phyloP scores from a whole-genome alignment of 108 stramenopile genomes.

The Chaetoceros muelleri region DNA sequence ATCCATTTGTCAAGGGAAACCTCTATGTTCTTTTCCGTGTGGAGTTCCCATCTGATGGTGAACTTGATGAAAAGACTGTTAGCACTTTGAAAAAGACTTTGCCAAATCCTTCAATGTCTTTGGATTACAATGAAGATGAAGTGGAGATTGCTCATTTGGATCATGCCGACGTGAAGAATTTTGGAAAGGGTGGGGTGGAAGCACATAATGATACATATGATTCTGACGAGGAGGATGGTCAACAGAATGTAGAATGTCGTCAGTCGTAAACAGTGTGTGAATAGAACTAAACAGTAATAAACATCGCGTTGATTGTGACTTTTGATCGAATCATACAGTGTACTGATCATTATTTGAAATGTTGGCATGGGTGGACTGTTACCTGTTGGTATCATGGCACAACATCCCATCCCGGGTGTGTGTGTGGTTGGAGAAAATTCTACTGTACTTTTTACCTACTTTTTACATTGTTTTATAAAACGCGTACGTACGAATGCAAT shows the following conservation, averaged over 20 bases:
- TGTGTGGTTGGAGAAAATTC: too few species aligned
- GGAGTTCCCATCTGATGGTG: conserved; percentile 71
- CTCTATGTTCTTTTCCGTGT: conserved; percentile 89
- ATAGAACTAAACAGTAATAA: too few species aligned
- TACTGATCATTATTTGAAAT: too few species aligned
- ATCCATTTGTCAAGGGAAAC: conserved; percentile 93
- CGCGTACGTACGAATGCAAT: too few species aligned
- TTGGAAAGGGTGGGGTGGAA: conserved; percentile 70
- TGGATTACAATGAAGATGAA: conserved; percentile 62
- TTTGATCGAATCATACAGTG: too few species aligned
- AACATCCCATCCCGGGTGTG: too few species aligned
- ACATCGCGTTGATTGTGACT: too few species aligned
- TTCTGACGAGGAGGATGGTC: conserved; percentile 60
- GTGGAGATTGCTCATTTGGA: conserved; percentile 76
- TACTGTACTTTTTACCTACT: too few species aligned
- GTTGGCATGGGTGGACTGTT: too few species aligned
- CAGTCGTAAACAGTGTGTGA: conserved; percentile 78
- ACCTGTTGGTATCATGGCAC: too few species aligned
- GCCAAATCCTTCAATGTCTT: conserved; percentile 60
- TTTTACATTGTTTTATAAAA: too few species aligned
- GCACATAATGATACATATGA: conserved; percentile 48
- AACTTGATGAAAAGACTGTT: conserved; percentile 36
- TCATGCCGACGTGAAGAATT: conserved; percentile 62
- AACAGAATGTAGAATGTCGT: conserved; percentile 71
- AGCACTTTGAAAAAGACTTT: conserved; percentile 44